Conservation (phyloP, 2,329 filamentous ascomycete species). For the Alternaria novae-zelandiae region DNA sequence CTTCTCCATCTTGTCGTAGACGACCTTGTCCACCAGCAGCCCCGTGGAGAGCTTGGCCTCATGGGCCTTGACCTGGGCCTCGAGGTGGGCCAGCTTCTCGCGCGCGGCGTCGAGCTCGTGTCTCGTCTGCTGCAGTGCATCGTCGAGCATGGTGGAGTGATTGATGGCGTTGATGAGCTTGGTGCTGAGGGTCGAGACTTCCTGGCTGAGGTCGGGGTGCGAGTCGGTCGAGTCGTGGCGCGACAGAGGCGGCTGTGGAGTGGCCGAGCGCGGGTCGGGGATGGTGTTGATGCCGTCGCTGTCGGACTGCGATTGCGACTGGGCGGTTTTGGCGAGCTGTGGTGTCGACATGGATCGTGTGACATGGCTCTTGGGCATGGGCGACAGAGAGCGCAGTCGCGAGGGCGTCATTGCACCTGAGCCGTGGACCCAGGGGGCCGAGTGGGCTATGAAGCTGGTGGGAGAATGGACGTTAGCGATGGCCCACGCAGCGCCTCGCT, state of each 20-base stretch:
- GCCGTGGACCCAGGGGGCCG: slow-evolving; percentile 43
- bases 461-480: slow-evolving; percentile 16
- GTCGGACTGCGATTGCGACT: slow-evolving; percentile 48
- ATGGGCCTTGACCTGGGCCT: slow-evolving; percentile 72
- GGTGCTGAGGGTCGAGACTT: slow-evolving; percentile 88
- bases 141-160: slow-evolving; percentile 89
- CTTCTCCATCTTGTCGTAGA: slow-evolving; percentile 65
- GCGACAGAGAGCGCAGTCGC: slow-evolving; percentile 45
- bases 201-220: slow-evolving; percentile 69
- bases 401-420: slow-evolving; percentile 45
- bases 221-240: slow-evolving; percentile 55
- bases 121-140: slow-evolving; percentile 80
- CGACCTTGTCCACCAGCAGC: slow-evolving; percentile 75
- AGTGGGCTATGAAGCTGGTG: slow-evolving; percentile 40
- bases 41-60: slow-evolving; percentile 74
- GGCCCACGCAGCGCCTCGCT: slow-evolving; percentile 10
- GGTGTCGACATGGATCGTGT: slow-evolving; percentile 48
- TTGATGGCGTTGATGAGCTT: slow-evolving; percentile 99
- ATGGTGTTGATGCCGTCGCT: slow-evolving; percentile 72
- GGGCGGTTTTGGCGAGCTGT: slow-evolving; percentile 40
- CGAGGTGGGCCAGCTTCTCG: slow-evolving; percentile 71
- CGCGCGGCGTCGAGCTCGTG: slow-evolving; percentile 80
- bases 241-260: slow-evolving; percentile 40
- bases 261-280: slow-evolving; percentile 59
- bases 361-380: slow-evolving; percentile 46